Conservation (phyloP, 1,284 basidiomycete species). For the Somion occarium region DNA sequence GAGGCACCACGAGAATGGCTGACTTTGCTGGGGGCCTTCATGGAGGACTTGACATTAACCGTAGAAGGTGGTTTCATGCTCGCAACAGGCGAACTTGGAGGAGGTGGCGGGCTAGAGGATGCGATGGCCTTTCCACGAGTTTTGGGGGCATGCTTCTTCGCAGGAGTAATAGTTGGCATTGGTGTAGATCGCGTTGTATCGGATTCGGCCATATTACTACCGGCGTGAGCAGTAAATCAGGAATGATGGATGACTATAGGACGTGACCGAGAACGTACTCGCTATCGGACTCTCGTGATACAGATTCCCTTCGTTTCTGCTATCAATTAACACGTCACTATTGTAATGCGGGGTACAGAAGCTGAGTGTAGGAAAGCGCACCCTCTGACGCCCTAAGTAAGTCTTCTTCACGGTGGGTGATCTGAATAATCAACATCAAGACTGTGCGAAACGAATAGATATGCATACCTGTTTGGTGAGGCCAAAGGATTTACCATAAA, state of each 20-base stretch:
- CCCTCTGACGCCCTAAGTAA: not conserved
- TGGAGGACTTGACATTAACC: not conserved
- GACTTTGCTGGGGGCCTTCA: conserved; percentile 4
- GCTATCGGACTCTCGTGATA: not conserved
- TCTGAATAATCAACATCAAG: not conserved
- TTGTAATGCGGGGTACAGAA: not conserved
- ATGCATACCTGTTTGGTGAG: not conserved
- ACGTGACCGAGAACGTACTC: not conserved
- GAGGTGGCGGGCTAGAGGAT: not conserved
- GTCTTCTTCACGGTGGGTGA: not conserved
- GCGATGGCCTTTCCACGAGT: not conserved
- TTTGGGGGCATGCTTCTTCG: not conserved
- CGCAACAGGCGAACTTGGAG: not conserved
- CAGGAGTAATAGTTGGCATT: not conserved
- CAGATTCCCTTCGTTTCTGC: not conserved
- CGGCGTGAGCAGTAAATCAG: not conserved
- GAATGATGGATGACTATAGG: not conserved
- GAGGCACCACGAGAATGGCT: conserved; percentile 4
- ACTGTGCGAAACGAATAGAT: no score
- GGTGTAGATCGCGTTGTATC: not conserved
- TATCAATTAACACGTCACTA: not conserved
- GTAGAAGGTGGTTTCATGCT: not conserved
- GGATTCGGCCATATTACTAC: not conserved
- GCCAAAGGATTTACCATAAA: not conserved
- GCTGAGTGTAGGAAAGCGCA: not conserved